These are phyloP conservation scores for Emergomyces orientalis DNA, from an alignment of 2,329 filamentous ascomycete genomes.

Conservation along the genomic window DNA sequence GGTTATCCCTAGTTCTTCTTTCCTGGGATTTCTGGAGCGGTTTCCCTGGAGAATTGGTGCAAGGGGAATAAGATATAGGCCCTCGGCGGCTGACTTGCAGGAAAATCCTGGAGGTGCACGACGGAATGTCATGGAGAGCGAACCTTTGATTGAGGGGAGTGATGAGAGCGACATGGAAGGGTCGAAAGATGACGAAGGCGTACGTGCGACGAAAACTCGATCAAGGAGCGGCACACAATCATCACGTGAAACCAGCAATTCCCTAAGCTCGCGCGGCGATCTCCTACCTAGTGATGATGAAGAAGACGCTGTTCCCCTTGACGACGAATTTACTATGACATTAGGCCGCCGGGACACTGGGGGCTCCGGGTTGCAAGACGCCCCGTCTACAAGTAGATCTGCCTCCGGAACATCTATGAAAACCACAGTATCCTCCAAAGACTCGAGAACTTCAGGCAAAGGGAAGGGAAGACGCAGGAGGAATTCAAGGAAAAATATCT, in stretches of 20 bases:
- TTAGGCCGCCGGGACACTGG: constrained; percentile 59
- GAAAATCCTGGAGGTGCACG: constrained; percentile 62
- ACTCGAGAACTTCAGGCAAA: constrained; percentile 28
- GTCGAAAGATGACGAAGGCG: constrained; percentile 14
- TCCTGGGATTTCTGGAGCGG: constrained; percentile 73
- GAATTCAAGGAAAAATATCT: constrained; percentile 21
- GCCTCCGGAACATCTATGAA: constrained; percentile 41
- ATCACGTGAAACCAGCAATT: constrained; percentile 75
- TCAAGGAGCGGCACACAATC: constrained; percentile 69
- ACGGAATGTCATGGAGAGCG: constrained; percentile 40
- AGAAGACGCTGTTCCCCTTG: constrained; percentile 84
- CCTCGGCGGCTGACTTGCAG: constrained; percentile 80
- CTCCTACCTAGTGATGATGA: constrained; percentile 87
- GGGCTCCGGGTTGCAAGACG: constrained; percentile 52
- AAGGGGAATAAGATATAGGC: constrained; percentile 71
- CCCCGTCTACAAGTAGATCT: constrained; percentile 36
- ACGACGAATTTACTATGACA: constrained; percentile 83
- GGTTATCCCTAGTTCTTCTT: constrained; percentile 78
- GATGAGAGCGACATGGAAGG: constrained; percentile 38
- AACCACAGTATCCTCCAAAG: constrained; percentile 40
- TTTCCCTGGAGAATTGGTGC: constrained; percentile 79
- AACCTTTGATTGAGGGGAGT: constrained; percentile 60
- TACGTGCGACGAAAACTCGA: constrained; percentile 3
- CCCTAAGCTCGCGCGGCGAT: constrained; percentile 77
- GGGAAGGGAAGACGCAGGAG: constrained; percentile 26